Base-by-base conservation (phyloP, 2,329 filamentous ascomycete genomes). In the Cadophora malorum region DNA sequence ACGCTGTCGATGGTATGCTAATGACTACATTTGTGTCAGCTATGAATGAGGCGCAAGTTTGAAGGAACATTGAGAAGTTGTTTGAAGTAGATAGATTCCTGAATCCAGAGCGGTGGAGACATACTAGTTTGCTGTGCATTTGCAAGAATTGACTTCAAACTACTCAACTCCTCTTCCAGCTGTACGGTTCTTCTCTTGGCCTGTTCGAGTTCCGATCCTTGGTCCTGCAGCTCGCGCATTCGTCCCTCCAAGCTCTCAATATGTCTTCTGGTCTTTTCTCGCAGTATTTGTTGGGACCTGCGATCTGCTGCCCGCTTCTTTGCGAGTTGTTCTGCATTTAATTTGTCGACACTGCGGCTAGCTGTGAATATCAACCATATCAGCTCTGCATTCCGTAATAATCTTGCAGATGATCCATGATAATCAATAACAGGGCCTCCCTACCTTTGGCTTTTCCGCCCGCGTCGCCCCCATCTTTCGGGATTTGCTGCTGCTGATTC, bases 321-420 rank as follows among this genome's bases (percentile, higher is more conserved):
- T 28, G 50, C 61, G 33, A 63, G 61, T 63, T 63, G 47, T 53
- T 63, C 61, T 19, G 33, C 49, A 21, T 55, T 53, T 33, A 63
- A 41, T 4, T 55, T 53, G 12, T 47, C 50, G 14, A 63, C 61
- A 41, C 49, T 53, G 14, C 61, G 52, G 58, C 38, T 62, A 14
- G 25, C 59, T 50, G 45, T 7, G 25, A 10, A 31, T n/a, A n/a
- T 35, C 33, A 25, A 35, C 6, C 19, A 25, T 58, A 14, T 58
- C 55, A 58, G 55, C 45, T 49, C 6, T 49, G 45, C 19, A 21
- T 49, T 49, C 6, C 6, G 12, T 21, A 49, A 9, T 21, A 28
- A 28, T 28, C 5, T 28, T 28, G 28, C 28, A 28, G 28, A 28
- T 28, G 28, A 28, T 28, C 5, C 28, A 28, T 28, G 28, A 28